phyloP scores from a whole-genome alignment of 257 asterid genomes.

The Solanum boliviense region DNA sequence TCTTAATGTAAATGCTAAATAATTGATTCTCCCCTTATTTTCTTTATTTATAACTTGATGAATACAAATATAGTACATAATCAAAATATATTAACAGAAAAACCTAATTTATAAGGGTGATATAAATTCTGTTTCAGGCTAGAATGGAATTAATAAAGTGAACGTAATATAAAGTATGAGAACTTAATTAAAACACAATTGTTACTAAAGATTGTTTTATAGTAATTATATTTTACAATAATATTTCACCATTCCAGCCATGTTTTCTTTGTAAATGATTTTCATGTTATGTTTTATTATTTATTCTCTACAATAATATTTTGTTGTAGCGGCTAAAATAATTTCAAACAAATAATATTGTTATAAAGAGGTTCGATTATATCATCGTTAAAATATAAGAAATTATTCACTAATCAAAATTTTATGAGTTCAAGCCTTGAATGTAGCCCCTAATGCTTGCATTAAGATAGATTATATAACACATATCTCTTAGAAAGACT shows the following conservation, averaged over 20 bases:
- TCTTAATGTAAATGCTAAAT: too few species aligned
- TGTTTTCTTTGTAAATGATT: background rate
- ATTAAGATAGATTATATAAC: background rate
- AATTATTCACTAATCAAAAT: background rate
- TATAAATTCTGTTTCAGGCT: background rate
- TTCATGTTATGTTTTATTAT: background rate
- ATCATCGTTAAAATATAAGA: background rate
- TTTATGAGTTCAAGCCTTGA: background rate
- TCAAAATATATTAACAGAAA: background rate
- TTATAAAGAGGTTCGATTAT: background rate
- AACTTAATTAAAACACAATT: background rate
- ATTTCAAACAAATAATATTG: background rate
- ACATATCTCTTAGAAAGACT: background rate
- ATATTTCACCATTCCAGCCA: background rate
- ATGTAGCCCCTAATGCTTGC: rapidly evolving
- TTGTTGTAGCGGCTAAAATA: background rate
- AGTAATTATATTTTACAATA: background rate
- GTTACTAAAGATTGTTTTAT: background rate
- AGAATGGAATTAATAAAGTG: background rate
- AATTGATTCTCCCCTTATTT: background rate
- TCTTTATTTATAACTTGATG: background rate
- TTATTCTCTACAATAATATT: background rate
- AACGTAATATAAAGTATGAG: background rate
- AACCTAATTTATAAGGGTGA: background rate
- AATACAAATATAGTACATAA: background rate